Evolutionary conservation across 306 rosid species (phyloP).

Genomic region (Quercus alba): DNA sequence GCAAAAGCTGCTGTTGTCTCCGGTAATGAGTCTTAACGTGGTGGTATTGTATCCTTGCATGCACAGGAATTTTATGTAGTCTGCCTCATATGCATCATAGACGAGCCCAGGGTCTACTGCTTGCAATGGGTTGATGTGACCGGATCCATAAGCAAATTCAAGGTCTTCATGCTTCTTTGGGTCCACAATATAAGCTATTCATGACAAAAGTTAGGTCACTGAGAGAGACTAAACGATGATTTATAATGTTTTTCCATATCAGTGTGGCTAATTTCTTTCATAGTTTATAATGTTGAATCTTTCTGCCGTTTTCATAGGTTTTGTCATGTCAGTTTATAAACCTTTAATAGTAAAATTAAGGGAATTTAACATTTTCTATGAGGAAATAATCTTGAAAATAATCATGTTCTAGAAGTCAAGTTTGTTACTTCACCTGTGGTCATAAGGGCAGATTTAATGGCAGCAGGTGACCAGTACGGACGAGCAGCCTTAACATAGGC

Average conservation of each 20-base stretch:
- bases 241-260: too few relatives aligned
- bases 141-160: constrained; percentile 32
- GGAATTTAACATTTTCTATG: not conserved
- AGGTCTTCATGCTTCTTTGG: constrained; percentile 19
- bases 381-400: too few relatives aligned
- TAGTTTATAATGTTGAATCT: too few relatives aligned
- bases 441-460: constrained; percentile 34
- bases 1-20: constrained; percentile 20
- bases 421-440: constrained; percentile 20
- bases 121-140: constrained; percentile 23
- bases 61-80: constrained; percentile 23
- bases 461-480: constrained; percentile 39
- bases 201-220: not conserved
- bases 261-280: too few relatives aligned
- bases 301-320: too few relatives aligned
- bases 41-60: constrained; percentile 32
- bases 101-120: constrained; percentile 25
- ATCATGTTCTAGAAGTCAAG: too few relatives aligned
- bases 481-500: constrained; percentile 34
- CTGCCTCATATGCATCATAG: constrained; percentile 10
- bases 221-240: not conserved
- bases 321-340: too few relatives aligned
- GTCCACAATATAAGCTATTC: constrained; percentile 28
- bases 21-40: constrained; percentile 20
- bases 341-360: too few relatives aligned